These are phyloP conservation scores for Peniophora sp. DNA, from an alignment of 1,284 basidiomycete species.

Conservation along the genomic window DNA sequence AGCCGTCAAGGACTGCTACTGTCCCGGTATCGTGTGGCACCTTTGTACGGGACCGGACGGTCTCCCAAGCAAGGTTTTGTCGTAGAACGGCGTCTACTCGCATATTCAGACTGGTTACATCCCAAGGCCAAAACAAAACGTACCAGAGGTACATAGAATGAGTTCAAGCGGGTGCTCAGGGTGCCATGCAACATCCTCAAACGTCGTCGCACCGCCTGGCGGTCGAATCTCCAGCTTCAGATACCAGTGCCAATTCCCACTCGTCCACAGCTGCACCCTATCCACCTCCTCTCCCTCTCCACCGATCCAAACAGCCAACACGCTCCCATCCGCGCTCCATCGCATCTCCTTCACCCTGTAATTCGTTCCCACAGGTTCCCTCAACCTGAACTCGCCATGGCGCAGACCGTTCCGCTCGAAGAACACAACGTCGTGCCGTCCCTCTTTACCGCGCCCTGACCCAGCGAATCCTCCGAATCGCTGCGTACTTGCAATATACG, in stretches of 20 bases:
- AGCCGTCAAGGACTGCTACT: conserved; percentile 89
- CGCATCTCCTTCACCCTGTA: conserved; percentile 69
- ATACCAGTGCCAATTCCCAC: conserved; percentile 96
- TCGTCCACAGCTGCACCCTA: conserved; percentile 88
- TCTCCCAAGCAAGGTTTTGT: conserved; percentile 73
- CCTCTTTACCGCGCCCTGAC: conserved; percentile 59
- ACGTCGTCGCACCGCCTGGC: conserved; percentile 26
- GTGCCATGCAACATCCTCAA: conserved; percentile 79
- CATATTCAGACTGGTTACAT: too few relatives aligned
- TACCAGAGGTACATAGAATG: conserved; percentile 63
- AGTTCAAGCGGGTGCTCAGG: conserved; percentile 72
- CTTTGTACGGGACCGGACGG: conserved; percentile 50
- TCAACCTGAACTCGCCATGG: conserved; percentile 82
- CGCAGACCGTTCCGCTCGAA: conserved; percentile 93
- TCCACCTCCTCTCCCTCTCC: background rate
- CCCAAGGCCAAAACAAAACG: conserved; percentile 25
- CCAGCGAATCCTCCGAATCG: conserved; percentile 62
- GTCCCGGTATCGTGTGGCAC: conserved; percentile 76
- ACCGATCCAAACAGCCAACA: conserved; percentile 83
- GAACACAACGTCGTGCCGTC: conserved; percentile 85
- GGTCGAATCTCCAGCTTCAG: conserved; percentile 82
- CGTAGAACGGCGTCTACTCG: conserved; percentile 48
- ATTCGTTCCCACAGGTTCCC: conserved; percentile 33
- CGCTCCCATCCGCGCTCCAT: conserved; percentile 88
- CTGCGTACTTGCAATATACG: conserved; percentile 74